These are phyloP conservation scores for Ceratocystis colombiana DNA, from an alignment of 2,329 filamentous ascomycete species.

Conservation along the genomic window DNA sequence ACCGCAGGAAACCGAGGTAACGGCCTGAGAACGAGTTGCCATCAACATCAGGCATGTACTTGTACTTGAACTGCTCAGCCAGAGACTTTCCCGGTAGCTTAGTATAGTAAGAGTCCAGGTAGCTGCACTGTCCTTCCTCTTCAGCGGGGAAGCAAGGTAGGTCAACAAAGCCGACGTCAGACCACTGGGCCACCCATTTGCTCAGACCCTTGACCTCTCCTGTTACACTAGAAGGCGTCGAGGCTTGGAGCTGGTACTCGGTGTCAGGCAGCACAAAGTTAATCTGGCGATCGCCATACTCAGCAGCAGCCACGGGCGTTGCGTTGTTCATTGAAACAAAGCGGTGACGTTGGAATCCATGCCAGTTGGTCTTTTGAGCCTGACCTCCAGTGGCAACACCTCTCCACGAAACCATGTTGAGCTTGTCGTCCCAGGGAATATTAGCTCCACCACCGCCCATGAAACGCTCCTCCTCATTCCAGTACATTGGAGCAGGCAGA, in stretches of 20 bases:
- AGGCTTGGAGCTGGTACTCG: constrained; percentile 36
- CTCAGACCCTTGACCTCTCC: constrained; percentile 38
- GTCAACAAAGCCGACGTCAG: constrained; percentile 45
- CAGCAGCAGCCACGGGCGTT: constrained; percentile 45
- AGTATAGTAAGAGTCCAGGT: constrained; percentile 73
- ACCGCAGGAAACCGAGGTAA: constrained; percentile 58
- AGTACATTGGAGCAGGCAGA: constrained; percentile 60
- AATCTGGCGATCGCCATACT: constrained; percentile 37
- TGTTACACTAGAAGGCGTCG: constrained; percentile 1
- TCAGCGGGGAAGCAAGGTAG: constrained; percentile 42
- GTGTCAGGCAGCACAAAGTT: constrained; percentile 47
- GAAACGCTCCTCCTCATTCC: constrained; percentile 53
- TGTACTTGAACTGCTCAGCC: constrained; percentile 47
- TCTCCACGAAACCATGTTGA: constrained; percentile 49
- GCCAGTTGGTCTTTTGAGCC: constrained; percentile 54
- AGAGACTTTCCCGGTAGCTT: constrained; percentile 42
- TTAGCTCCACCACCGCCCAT: constrained; percentile 47
- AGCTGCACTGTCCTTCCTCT: constrained; percentile 56
- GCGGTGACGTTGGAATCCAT: constrained; percentile 62
- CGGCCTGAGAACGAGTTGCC: constrained; percentile 62
- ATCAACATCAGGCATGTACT: constrained; percentile 67
- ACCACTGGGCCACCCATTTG: constrained; percentile 41
- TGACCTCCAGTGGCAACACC: constrained; percentile 56
- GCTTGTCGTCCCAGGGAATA: constrained; percentile 48
- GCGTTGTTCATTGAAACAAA: constrained; percentile 65